Percentiles rank a stretch among this genome's conserved stretches.
Conservation (phyloP, 768 basidiomycete genomes). For the Termitomyces sp. region DNA sequence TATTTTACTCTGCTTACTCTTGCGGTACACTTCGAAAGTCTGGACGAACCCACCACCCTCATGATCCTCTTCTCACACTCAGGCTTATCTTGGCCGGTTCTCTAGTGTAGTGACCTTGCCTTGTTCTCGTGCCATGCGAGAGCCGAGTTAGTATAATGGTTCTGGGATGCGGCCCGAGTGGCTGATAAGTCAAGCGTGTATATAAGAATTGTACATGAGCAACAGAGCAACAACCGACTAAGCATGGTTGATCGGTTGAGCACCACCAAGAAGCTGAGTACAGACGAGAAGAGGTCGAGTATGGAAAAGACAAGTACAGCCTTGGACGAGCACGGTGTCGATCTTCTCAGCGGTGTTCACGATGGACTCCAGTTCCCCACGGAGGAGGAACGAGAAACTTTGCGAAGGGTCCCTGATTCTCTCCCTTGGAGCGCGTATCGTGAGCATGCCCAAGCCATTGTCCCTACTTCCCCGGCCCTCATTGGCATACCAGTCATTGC, state of each 20-base stretch:
- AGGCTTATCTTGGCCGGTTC: background rate
- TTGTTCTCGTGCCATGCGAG: too few relatives aligned
- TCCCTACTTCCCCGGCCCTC: background rate
- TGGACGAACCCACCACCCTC: too few relatives aligned
- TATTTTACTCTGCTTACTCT: too few relatives aligned
- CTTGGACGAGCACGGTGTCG: background rate
- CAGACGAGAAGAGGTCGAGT: background rate
- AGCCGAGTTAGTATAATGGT: background rate
- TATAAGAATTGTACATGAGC: background rate
- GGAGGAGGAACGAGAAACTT: constrained; percentile 50
- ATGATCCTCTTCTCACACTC: background rate
- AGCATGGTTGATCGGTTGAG: background rate
- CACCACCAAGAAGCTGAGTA: background rate
- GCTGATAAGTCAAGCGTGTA: background rate
- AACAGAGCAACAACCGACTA: background rate
- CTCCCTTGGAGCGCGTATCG: constrained; percentile 56
- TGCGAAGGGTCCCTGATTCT: constrained; percentile 56
- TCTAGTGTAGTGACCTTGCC: background rate
- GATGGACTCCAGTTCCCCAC: constrained; percentile 62
- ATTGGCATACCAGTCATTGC: constrained; percentile 45
- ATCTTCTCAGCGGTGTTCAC: constrained; percentile 19
- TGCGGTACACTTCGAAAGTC: too few relatives aligned
- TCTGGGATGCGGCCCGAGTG: background rate
- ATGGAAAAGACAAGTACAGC: background rate
- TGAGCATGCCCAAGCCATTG: constrained; percentile 19